Evolutionary conservation across 2,329 filamentous ascomycete genomes (phyloP).

Genomic region (Colletotrichum brevisporum): DNA sequence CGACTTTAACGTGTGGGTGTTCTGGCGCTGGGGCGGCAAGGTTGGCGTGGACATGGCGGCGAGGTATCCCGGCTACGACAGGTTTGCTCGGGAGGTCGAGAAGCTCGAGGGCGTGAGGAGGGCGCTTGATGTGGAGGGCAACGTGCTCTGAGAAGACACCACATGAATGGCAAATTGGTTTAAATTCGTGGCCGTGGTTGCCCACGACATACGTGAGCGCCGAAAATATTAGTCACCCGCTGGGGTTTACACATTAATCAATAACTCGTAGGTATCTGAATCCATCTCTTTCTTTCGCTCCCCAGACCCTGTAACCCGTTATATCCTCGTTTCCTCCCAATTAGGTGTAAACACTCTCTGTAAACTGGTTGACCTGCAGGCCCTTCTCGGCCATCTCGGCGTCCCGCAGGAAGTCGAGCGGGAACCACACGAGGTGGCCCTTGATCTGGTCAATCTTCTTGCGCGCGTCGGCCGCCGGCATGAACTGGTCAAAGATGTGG

Average conservation of each 20-base stretch:
- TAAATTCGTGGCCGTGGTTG: not conserved
- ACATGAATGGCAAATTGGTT: not conserved
- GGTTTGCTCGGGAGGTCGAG: not conserved
- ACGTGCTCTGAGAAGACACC: not conserved
- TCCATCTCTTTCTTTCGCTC: not conserved
- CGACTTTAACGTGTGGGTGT: constrained; percentile 7
- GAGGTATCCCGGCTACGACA: not conserved
- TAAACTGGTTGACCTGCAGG: constrained; percentile 86
- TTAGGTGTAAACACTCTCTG: constrained; percentile 88
- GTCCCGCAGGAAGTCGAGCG: constrained; percentile 86
- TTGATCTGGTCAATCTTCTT: constrained; percentile 83
- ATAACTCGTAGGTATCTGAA: constrained; percentile 5
- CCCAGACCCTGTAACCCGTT: not conserved
- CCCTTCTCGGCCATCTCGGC: constrained; percentile 92
- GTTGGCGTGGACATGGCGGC: not conserved
- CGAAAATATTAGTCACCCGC: not conserved
- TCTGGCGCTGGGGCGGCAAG: not conserved
- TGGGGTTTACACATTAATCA: constrained; percentile 31
- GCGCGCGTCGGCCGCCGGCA: constrained; percentile 80
- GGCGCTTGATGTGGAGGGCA: not conserved
- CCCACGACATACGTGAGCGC: not conserved
- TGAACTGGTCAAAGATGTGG: constrained; percentile 87
- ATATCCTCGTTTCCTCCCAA: not conserved
- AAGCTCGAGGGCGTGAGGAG: not conserved
- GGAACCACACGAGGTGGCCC: constrained; percentile 94